Evolutionary conservation across 2,329 filamentous ascomycete genomes (phyloP).

Genomic region (Scortechinia acanthostroma): DNA sequence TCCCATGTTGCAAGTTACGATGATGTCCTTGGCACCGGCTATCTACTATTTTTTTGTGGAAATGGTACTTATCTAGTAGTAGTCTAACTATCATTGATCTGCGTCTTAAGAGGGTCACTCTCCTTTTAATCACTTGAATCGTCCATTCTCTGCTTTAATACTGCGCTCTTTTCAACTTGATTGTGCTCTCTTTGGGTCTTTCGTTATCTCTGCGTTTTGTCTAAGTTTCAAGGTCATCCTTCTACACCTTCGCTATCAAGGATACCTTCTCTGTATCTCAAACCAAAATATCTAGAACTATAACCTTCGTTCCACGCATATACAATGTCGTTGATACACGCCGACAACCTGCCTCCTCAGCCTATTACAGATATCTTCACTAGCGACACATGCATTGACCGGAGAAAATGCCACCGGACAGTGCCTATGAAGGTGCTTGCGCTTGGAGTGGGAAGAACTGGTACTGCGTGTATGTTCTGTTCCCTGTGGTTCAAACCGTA

Average conservation of each 20-base stretch:
- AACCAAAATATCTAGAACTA: too few species aligned
- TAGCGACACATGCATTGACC: constrained; percentile 60
- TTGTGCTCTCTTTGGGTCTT: background rate
- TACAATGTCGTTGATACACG: background rate
- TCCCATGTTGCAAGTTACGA: too few species aligned
- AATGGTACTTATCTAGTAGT: too few species aligned
- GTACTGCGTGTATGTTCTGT: constrained; percentile 55
- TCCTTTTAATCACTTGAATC: too few species aligned
- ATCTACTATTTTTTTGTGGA: too few species aligned
- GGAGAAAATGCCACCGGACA: constrained; percentile 53
- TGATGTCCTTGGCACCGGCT: too few species aligned
- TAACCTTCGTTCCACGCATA: background rate
- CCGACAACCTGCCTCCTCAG: constrained; percentile 17
- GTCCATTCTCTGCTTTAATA: background rate
- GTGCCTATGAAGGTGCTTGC: constrained; percentile 70
- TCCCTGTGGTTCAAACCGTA: background rate
- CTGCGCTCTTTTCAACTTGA: background rate
- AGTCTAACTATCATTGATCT: too few species aligned
- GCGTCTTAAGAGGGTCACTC: too few species aligned
- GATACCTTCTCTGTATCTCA: background rate
- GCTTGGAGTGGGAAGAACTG: constrained; percentile 63
- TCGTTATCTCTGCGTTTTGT: background rate
- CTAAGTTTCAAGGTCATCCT: background rate
- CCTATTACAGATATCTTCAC: constrained; percentile 56
- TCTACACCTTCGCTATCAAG: background rate